Percentiles rank a stretch among this genome's conserved stretches.
Evolutionary conservation across 2,329 filamentous ascomycete species (phyloP).

Genomic region (Sclerotinia subarctica): DNA sequence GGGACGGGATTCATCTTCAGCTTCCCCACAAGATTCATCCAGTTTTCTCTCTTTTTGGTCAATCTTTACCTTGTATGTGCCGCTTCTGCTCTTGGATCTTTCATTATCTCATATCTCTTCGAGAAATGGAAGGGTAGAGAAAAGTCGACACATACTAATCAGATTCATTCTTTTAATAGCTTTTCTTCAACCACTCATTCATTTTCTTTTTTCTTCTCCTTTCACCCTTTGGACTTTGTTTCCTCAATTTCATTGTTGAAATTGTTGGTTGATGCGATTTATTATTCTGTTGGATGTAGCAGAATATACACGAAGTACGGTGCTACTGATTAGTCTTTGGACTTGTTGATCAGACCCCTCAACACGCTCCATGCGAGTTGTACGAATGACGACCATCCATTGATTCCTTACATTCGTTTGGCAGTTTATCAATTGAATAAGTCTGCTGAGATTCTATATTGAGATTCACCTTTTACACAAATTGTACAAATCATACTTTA

Average conservation of each 20-base stretch:
- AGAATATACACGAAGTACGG: not conserved
- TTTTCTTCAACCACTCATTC: too few species aligned
- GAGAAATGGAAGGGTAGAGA: not conserved
- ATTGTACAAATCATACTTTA: not conserved
- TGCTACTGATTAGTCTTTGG: not conserved
- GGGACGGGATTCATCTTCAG: not conserved
- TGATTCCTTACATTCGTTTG: conserved; percentile 13
- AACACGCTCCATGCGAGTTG: conserved; percentile 3
- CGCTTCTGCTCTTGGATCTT: conserved; percentile 8
- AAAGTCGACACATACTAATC: not conserved
- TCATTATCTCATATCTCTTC: not conserved
- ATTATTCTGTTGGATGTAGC: not conserved
- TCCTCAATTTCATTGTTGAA: not conserved
- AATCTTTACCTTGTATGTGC: conserved; percentile 9
- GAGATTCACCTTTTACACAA: conserved; percentile 3
- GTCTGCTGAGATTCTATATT: not conserved
- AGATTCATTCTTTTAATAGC: conserved; percentile 2
- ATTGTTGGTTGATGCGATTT: not conserved
- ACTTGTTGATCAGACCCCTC: conserved; percentile 9
- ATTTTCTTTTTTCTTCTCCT: not conserved
- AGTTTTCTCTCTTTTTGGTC: not conserved
- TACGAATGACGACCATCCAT: conserved; percentile 1
- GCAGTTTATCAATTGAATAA: conserved; percentile 1
- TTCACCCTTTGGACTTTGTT: conserved; percentile 1
- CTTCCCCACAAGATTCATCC: not conserved